A percentile compares a stretch with the other conserved stretches of the same genome.
Evolutionary conservation across 2,329 filamentous ascomycete genomes (phyloP).

Genomic region (Eutypella sp.): DNA sequence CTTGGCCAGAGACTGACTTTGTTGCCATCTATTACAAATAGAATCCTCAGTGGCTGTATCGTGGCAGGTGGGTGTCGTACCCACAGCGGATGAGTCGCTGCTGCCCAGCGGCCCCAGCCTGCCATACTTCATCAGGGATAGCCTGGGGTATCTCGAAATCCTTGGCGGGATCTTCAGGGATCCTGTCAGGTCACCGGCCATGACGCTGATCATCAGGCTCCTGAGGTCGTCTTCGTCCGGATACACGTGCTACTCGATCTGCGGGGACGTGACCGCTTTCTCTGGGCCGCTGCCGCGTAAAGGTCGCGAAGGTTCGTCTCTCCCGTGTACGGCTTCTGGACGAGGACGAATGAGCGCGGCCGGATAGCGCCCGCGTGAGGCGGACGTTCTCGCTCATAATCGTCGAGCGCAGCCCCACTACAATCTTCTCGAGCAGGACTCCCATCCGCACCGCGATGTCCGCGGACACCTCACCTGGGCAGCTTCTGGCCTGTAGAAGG

Average conservation of each 20-base stretch:
- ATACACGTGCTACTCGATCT: constrained; percentile 34
- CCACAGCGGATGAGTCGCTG: constrained; percentile 35
- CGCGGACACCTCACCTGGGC: constrained; percentile 38
- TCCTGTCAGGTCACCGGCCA: constrained; percentile 40
- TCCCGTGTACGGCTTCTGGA: constrained; percentile 48
- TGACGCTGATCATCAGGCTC: constrained; percentile 38
- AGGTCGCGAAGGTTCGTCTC: constrained; percentile 40
- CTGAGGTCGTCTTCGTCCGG: constrained; percentile 36
- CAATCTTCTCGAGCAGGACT: constrained; percentile 32
- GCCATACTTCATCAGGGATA: constrained; percentile 37
- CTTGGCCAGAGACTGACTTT: background rate
- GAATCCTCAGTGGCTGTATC: background rate
- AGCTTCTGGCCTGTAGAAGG: constrained; percentile 37
- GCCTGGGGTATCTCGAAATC: constrained; percentile 40
- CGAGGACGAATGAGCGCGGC: constrained; percentile 33
- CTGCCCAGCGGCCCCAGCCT: too few relatives aligned
- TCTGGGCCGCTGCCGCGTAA: constrained; percentile 40
- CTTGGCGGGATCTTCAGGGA: constrained; percentile 36
- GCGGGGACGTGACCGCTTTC: constrained; percentile 38
- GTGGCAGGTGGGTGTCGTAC: constrained; percentile 34
- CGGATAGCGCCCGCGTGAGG: constrained; percentile 33
- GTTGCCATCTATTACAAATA: background rate
- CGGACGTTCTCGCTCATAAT: constrained; percentile 46
- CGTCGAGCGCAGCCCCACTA: constrained; percentile 35
- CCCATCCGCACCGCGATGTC: constrained; percentile 34